Evolutionary conservation across 768 basidiomycete species (phyloP), one percentile per base, ranked within the genome.

Genomic region (Mycena alexandri): DNA sequence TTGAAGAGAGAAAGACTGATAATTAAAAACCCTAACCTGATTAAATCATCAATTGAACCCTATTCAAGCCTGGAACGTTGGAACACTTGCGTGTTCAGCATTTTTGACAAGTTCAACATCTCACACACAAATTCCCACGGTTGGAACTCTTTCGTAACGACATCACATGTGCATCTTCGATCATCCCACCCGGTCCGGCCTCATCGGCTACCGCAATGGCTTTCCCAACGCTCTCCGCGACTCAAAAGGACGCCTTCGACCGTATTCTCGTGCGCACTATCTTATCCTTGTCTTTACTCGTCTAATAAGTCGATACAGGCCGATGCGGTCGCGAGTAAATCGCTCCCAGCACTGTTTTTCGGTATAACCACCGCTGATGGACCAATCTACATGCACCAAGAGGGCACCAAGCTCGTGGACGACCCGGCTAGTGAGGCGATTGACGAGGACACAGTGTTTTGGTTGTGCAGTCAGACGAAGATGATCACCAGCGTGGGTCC

Each of bases 391-490:
- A 47, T 55, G 46, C 44, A 22, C n/a, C 43, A 54, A 22, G 43
- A 19, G 13, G 65, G 65, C n/a, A 66, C 53, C 11, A 66, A 61
- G 33, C 43, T 22, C 10, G 10, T 53, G 5, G 58, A 55, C 46
- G 53, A 61, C 16, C 51, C 51, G 5, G 14, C 38, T 14, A 56
- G 65, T 41, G 65, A 38, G 8, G 19, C n/a, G 2, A 50, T 66
- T n/a, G 41, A 66, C 19, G 52, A 66, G 17, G 58, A 66, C 17
- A 41, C 65, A 13, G 36, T 66, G 5, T 66, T 47, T 19, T 60
- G 58, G 65, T 10, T 66, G 19, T 66, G 65, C 25, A 66, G 65
- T 59, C 58, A 66, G 53, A 66, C 57, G 7, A 66, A 66, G 36
- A 21, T 66, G 29, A 66, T 66, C 36, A 66, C 65, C n/a, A 50